These are phyloP conservation scores for Trichoderma arundinaceum DNA, from an alignment of 2,329 filamentous ascomycete species.

Conservation along the genomic window DNA sequence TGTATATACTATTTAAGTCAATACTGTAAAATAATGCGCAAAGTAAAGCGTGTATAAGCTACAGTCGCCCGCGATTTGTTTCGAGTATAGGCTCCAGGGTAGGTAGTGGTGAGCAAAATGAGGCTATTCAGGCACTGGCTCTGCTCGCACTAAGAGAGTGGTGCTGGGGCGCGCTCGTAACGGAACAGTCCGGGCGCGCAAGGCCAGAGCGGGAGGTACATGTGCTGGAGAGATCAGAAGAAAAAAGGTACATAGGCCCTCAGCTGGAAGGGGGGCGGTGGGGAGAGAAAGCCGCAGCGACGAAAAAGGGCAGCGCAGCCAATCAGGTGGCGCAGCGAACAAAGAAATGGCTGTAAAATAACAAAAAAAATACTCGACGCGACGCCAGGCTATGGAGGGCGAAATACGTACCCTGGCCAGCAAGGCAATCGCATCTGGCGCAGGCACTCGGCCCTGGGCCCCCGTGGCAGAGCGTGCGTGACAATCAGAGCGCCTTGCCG, in stretches of 20 bases:
- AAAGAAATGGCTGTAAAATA: slow-evolving; percentile 7
- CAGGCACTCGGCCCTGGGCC: slow-evolving; percentile 8
- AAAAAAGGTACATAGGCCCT: slow-evolving; percentile 13
- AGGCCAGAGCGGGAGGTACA: slow-evolving; percentile 4
- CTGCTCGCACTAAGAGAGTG: neutral
- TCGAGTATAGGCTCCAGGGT: neutral
- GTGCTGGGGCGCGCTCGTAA: neutral
- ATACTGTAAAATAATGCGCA: too few species aligned
- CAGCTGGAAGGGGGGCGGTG: slow-evolving; percentile 17
- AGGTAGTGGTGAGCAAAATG: neutral
- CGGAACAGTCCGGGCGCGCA: neutral
- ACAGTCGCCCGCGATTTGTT: too few species aligned
- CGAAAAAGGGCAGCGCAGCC: neutral
- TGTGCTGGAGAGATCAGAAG: neutral
- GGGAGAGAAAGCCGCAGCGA: slow-evolving; percentile 8
- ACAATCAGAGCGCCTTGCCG: slow-evolving; percentile 18
- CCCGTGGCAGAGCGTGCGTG: slow-evolving; percentile 12
- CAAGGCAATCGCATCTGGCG: slow-evolving; percentile 23
- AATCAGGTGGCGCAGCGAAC: neutral
- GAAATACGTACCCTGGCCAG: neutral
- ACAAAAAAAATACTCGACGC: slow-evolving; percentile 26
- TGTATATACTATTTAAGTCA: too few species aligned
- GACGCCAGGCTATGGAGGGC: slow-evolving; percentile 12
- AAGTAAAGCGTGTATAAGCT: too few species aligned
- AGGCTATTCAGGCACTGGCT: slow-evolving; percentile 2